These are phyloP conservation scores for Apiospora saccharicola DNA, from an alignment of 2,329 filamentous ascomycete genomes.

Conservation along the genomic window DNA sequence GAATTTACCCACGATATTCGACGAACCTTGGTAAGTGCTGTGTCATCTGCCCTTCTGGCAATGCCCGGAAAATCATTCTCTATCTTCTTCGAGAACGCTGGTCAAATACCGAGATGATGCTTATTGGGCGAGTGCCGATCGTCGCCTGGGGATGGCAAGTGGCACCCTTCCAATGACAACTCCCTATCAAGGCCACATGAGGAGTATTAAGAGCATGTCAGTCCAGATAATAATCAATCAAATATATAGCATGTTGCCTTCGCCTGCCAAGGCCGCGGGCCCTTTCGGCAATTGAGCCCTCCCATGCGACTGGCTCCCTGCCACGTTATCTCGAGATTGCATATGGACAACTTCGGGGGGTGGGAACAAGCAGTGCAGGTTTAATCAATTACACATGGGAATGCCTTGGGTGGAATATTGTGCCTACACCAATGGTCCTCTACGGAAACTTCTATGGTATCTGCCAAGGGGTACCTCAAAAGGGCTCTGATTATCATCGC, in stretches of 20 bases:
- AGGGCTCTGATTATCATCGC: neutral
- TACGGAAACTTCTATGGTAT: neutral
- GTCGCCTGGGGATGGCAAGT: neutral
- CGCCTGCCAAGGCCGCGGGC: neutral
- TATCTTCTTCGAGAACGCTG: neutral
- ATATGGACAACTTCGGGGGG: neutral
- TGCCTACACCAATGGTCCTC: neutral
- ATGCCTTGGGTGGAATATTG: neutral
- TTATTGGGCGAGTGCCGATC: neutral
- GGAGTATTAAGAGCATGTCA: neutral
- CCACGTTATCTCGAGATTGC: slow-evolving; percentile 10
- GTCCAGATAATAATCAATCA: neutral
- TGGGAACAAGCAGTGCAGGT: neutral
- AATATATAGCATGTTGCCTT: slow-evolving; percentile 6
- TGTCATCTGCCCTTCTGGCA: neutral
- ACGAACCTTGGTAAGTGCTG: neutral
- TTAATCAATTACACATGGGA: neutral
- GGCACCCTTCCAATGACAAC: neutral
- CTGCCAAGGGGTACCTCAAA: neutral
- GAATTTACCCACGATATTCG: slow-evolving; percentile 18
- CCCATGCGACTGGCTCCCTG: neutral
- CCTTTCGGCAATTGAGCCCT: neutral
- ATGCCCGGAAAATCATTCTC: no score
- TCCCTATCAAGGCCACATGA: slow-evolving; percentile 11
- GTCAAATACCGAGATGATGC: slow-evolving; percentile 2